Evolutionary conservation across 1,284 basidiomycete genomes (phyloP), one percentile per base, ranked within the genome.

Genomic region (Clitocybe nebularis): DNA sequence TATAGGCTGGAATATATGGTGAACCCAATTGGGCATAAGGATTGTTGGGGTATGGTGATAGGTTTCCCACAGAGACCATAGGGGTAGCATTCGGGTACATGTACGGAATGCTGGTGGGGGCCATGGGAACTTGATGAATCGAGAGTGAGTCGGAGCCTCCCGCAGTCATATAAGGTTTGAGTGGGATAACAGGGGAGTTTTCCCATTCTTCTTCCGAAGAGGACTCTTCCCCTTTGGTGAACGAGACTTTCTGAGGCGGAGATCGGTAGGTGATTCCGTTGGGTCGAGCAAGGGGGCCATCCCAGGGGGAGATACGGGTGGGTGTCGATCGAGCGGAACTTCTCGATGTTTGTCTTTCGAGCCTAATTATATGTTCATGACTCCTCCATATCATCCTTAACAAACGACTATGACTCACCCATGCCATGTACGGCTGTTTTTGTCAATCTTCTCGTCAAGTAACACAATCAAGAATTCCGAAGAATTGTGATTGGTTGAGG

Each of bases 381-480:
- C n/a, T n/a, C n/a, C n/a, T n/a, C n/a, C n/a, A n/a, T n/a, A n/a
- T n/a, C n/a, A n/a, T n/a, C n/a, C n/a, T n/a, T n/a, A n/a, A n/a
- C n/a, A n/a, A n/a, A n/a, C n/a, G 32, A 21, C 26, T 32, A 28
- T 32, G 33, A 56, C 63, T 17, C 50, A 69, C 66, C 67, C 67
- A 49, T 69, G 68, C 67, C 67, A 68, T 14, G 67, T 62, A 30
- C 59, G 50, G 14, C 47, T 46, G 34, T 63, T 61, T 24, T 51
- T 55, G 26, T 63, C 59, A 3, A 57, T 47, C 39, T 55, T 60
- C 37, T 65, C 62, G 34, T 64, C 66, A 36, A 70, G 48, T 21
- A 69, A 47, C 16, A 68, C 60, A 26, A 70, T 64, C 23, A 66
- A 44, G 48, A 67, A 68, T 41, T 63, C 57, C 10, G 54, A 54